Evolutionary conservation across 805 yeast species (phyloP).

Genomic region (Saccharomycopsis babjevae): DNA sequence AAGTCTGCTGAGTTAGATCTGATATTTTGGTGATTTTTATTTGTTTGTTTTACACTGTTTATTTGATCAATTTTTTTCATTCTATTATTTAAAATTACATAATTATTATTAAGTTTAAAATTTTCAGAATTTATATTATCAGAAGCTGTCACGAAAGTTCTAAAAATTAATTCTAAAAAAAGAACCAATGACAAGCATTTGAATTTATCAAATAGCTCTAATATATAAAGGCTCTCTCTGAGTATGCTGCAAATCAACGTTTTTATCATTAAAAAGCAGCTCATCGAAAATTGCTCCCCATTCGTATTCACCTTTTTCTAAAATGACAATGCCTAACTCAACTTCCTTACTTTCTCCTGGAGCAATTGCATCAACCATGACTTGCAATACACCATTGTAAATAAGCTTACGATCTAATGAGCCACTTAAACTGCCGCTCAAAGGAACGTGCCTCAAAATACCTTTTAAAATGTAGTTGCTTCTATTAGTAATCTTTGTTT

Average conservation of each 20-base stretch:
- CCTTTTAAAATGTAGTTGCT: slow-evolving; percentile 37
- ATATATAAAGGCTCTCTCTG: slow-evolving; percentile 31
- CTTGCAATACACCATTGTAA: slow-evolving; percentile 65
- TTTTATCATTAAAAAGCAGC: slow-evolving; percentile 21
- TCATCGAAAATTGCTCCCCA: slow-evolving; percentile 62
- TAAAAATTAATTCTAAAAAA: background rate
- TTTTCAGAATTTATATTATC: no score
- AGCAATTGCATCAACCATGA: slow-evolving; percentile 32
- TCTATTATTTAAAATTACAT: no score
- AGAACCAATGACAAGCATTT: background rate
- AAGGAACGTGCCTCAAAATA: slow-evolving; percentile 49
- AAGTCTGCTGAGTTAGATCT: no score
- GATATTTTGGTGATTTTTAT: no score
- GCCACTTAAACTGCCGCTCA: slow-evolving; percentile 24
- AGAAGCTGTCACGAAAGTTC: background rate
- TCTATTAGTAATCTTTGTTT: slow-evolving; percentile 41
- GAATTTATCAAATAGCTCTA: slow-evolving; percentile 17
- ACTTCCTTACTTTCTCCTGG: slow-evolving; percentile 35
- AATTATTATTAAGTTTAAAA: no score
- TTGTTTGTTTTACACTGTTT: no score
- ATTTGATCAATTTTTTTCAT: no score
- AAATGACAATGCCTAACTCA: slow-evolving; percentile 47
- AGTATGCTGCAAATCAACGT: slow-evolving; percentile 28
- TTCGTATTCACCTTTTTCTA: slow-evolving; percentile 74
- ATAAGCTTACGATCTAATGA: slow-evolving; percentile 49